Conservation (phyloP, 169 alveolate species). For the Plasmodium malariae region DNA sequence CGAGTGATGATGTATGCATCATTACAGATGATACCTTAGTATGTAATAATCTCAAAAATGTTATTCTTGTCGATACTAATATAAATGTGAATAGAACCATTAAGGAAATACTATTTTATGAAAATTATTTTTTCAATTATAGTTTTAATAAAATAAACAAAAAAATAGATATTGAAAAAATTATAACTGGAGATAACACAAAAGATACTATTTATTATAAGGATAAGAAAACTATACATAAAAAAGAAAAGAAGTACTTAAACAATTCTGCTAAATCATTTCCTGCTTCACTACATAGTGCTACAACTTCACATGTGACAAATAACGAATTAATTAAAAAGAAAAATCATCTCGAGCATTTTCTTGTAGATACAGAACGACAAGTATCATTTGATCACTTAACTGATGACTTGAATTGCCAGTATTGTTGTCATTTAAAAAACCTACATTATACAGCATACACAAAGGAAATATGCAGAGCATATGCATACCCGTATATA, state of each 20-base stretch:
- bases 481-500: slow-evolving; percentile 40
- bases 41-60: neutral
- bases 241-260: neutral
- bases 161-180: slow-evolving; percentile 4
- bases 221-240: neutral
- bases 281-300: neutral
- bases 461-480: slow-evolving; percentile 66
- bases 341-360: neutral
- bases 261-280: neutral
- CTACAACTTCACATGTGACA: neutral
- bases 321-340: slow-evolving; percentile 5
- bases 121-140: slow-evolving; percentile 71
- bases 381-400: slow-evolving; percentile 4
- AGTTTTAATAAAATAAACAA: slow-evolving; percentile 42
- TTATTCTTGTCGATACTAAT: neutral
- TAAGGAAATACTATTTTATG: slow-evolving; percentile 56
- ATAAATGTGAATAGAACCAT: slow-evolving; percentile 16
- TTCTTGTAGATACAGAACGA: neutral
- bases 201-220: neutral
- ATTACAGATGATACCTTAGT: slow-evolving; percentile 24
- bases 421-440: slow-evolving; percentile 22
- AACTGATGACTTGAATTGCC: neutral
- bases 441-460: slow-evolving; percentile 62
- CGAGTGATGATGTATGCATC: slow-evolving; percentile 18
- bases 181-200: slow-evolving; percentile 11